Conservation (phyloP, 768 basidiomycete species). For the Mycena haematopus region DNA sequence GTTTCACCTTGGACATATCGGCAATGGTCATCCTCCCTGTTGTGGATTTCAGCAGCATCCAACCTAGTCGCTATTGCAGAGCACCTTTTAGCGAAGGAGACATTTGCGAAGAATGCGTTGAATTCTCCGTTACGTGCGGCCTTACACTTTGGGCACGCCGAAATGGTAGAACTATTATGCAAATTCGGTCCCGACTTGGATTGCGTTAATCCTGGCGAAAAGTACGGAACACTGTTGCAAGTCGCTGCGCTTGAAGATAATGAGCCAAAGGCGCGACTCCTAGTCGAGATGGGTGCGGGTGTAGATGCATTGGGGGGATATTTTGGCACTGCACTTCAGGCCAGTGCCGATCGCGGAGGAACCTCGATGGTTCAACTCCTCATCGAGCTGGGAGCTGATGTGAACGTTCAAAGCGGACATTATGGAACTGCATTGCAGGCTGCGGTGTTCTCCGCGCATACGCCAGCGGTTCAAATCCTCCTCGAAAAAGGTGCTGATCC, state of each 20-base stretch:
- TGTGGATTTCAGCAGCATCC: background rate
- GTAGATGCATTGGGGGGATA: background rate
- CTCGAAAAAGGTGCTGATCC: no score
- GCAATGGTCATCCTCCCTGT: background rate
- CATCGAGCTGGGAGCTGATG: no score
- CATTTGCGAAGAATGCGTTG: background rate
- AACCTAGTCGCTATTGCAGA: background rate
- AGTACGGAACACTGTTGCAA: background rate
- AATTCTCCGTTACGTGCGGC: background rate
- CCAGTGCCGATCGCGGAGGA: background rate
- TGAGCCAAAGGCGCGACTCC: background rate
- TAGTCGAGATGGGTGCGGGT: background rate
- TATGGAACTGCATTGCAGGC: no score
- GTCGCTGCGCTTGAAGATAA: background rate
- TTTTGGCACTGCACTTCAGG: background rate
- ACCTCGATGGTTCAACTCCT: background rate
- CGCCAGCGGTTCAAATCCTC: no score
- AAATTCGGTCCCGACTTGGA: background rate
- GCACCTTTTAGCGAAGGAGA: no score
- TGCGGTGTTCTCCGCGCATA: no score
- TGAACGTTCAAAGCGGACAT: no score
- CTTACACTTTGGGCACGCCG: background rate
- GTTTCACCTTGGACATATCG: background rate
- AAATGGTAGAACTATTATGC: background rate
- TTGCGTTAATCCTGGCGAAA: no score